Conservation (phyloP, 2,329 filamentous ascomycete species). For the Diplocarpon rosae region DNA sequence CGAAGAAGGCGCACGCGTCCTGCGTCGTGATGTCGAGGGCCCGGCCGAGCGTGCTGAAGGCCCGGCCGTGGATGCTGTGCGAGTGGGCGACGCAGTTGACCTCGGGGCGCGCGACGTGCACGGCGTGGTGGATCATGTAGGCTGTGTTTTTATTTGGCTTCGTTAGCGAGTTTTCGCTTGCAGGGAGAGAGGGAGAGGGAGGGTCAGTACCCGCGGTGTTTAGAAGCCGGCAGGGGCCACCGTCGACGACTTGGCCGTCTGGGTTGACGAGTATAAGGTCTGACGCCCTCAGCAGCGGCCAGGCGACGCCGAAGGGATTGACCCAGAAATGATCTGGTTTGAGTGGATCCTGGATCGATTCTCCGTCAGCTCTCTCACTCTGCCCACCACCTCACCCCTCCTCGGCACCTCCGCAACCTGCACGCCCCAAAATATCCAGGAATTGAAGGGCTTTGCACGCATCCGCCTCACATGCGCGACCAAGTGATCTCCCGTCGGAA, state of each 20-base stretch:
- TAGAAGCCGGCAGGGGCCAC: conserved; percentile 33
- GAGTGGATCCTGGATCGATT: conserved; percentile 24
- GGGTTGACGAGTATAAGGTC: conserved; percentile 59
- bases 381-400: no score
- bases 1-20: conserved; percentile 42
- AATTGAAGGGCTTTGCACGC: background rate
- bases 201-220: conserved; percentile 24
- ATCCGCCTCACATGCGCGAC: background rate
- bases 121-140: conserved; percentile 49
- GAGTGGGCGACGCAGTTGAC: conserved; percentile 47
- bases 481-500: no score
- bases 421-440: background rate
- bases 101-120: conserved; percentile 47
- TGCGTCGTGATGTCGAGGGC: conserved; percentile 48
- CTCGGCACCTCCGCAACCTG: background rate
- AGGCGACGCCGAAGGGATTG: conserved; percentile 28
- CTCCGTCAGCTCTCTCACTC: no score
- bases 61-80: conserved; percentile 46
- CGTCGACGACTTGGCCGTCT: conserved; percentile 50
- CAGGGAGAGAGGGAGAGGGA: background rate
- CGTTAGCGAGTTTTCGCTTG: no score
- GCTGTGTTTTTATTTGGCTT: no score
- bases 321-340: conserved; percentile 28
- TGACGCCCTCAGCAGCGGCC: conserved; percentile 42
- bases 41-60: conserved; percentile 51